Conservation (phyloP, 192 early-diverging fungal species). For the Backusella psychrophila region DNA sequence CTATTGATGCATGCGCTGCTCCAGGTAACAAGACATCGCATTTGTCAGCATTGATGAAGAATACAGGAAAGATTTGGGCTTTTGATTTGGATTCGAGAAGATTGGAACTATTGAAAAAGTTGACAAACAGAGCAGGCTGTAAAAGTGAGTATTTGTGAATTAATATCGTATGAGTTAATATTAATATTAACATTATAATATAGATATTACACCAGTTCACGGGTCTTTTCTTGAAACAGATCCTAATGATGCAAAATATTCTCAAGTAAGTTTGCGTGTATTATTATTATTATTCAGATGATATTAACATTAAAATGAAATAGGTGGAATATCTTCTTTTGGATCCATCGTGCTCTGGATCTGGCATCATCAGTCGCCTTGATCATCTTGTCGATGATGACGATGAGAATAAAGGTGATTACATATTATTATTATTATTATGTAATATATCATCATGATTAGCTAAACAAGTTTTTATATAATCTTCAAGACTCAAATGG, state of each 20-base stretch:
- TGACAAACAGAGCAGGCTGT: slow-evolving; percentile 81
- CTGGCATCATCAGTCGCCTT: slow-evolving; percentile 87
- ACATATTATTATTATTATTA: neutral
- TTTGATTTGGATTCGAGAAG: slow-evolving; percentile 85
- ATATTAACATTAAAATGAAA: neutral
- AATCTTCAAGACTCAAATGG: neutral
- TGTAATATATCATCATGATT: neutral
- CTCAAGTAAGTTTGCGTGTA: slow-evolving; percentile 31
- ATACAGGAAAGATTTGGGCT: slow-evolving; percentile 84
- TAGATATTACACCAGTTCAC: slow-evolving; percentile 70
- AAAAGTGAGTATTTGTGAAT: slow-evolving; percentile 49
- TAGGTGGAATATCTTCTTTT: slow-evolving; percentile 86
- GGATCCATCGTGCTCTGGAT: slow-evolving; percentile 96
- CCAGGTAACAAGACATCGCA: slow-evolving; percentile 99
- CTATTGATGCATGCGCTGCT: slow-evolving; percentile 95
- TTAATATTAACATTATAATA: neutral
- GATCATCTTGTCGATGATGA: slow-evolving; percentile 81
- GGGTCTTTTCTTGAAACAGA: slow-evolving; percentile 82
- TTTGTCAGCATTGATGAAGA: slow-evolving; percentile 84
- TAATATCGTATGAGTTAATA: no score
- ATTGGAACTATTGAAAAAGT: slow-evolving; percentile 65
- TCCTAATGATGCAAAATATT: slow-evolving; percentile 61
- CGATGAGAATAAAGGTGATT: slow-evolving; percentile 30
- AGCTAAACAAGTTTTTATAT: neutral
- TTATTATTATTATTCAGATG: neutral